A percentile compares a stretch with the other conserved stretches of the same genome.
Conservation (phyloP, 768 basidiomycete species). For the Mycena olivaceomarginata region DNA sequence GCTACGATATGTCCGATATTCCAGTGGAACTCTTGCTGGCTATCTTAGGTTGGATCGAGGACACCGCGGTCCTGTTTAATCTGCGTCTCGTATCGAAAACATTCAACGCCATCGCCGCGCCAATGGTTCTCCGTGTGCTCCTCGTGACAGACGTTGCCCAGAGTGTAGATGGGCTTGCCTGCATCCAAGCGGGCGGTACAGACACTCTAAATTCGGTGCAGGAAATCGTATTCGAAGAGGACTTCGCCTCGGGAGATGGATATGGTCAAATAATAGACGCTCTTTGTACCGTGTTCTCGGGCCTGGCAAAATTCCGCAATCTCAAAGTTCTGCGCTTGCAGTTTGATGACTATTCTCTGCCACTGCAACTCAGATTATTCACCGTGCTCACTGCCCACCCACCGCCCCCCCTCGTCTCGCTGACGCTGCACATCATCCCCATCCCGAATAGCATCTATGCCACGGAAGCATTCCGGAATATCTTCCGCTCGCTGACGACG, state of each 20-base stretch:
- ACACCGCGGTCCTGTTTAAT: background rate
- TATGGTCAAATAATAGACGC: background rate
- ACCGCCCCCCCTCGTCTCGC: too few species aligned
- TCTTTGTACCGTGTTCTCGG: background rate
- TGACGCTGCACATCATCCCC: too few species aligned
- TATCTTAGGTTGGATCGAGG: constrained; percentile 1
- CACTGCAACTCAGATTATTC: too few species aligned
- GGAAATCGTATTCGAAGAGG: constrained; percentile 7
- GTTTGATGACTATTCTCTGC: background rate
- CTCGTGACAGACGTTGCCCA: constrained; percentile 11
- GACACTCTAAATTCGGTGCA: background rate
- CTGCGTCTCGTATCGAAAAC: constrained; percentile 35
- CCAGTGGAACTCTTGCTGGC: background rate
- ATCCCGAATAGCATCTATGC: too few species aligned
- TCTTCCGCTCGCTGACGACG: too few species aligned
- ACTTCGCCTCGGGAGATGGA: background rate
- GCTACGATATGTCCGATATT: too few species aligned
- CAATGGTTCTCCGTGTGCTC: constrained; percentile 18
- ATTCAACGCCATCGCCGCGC: constrained; percentile 11
- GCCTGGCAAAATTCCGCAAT: background rate
- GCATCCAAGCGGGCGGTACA: constrained; percentile 10
- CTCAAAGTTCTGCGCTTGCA: background rate
- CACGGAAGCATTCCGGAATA: background rate
- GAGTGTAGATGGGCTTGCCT: constrained; percentile 13
- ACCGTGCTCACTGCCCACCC: too few species aligned